phyloP scores from a whole-genome alignment of 768 basidiomycete genomes.

The Trametes gibbosa region DNA sequence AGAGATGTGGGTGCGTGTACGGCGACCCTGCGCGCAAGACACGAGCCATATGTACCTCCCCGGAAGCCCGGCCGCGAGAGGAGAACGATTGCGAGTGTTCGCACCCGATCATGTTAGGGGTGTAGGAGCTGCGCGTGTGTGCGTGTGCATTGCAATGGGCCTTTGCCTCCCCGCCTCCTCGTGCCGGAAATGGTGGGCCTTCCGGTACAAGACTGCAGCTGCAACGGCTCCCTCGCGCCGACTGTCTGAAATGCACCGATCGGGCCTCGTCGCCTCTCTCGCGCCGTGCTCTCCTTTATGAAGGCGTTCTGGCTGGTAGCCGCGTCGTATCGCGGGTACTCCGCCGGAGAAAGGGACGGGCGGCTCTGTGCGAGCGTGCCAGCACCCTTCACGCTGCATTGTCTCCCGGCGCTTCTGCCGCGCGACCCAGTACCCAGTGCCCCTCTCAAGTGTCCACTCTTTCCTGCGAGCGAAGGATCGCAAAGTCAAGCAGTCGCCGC shows the following conservation, averaged over 20 bases:
- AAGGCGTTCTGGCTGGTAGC: constrained; percentile 8
- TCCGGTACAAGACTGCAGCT: not conserved
- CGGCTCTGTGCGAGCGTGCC: not conserved
- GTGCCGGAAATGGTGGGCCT: constrained; percentile 25
- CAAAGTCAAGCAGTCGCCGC: not conserved
- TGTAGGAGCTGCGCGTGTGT: constrained; percentile 12
- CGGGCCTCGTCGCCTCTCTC: constrained; percentile 11
- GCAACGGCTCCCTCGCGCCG: constrained; percentile 4
- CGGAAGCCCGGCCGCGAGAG: constrained; percentile 13
- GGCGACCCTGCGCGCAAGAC: not conserved
- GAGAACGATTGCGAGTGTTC: constrained; percentile 6
- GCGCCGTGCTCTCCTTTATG: constrained; percentile 19
- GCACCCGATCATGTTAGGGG: constrained; percentile 16
- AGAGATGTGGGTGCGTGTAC: not conserved
- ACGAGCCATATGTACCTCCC: constrained; percentile 13
- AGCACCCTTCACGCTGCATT: not conserved
- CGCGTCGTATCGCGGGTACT: not conserved
- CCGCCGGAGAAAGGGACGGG: not conserved
- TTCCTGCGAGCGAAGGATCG: not conserved
- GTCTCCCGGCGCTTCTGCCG: not conserved
- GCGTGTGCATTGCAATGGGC: not conserved
- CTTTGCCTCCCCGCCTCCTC: constrained; percentile 26
- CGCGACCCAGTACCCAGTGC: not conserved
- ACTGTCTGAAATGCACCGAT: not conserved
- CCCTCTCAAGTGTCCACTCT: not conserved